A percentile compares a stretch with the other conserved stretches of the same genome.
These are phyloP conservation scores for Suillus tomentosus DNA, from an alignment of 768 basidiomycete genomes.

Conservation along the genomic window DNA sequence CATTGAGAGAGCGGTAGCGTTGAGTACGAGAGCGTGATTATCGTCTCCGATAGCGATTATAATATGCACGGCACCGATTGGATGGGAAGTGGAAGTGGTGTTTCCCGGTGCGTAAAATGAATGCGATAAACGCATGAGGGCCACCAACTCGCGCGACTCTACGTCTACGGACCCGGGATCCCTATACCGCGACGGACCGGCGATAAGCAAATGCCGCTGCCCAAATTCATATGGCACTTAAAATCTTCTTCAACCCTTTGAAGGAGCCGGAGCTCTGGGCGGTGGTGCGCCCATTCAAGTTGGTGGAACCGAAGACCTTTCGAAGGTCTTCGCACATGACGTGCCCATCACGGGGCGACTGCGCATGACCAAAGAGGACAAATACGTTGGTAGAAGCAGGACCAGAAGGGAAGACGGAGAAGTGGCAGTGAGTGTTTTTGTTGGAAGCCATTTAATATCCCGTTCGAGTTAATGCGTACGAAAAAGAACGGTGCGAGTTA, in stretches of 20 bases:
- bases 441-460: conserved; percentile 27
- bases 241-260: conserved; percentile 18
- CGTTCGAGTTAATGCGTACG: too few species aligned
- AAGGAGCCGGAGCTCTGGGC: conserved; percentile 11
- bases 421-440: conserved; percentile 19
- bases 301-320: conserved; percentile 22
- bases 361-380: conserved; percentile 37
- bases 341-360: conserved; percentile 42
- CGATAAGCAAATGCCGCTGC: not conserved
- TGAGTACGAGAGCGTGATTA: not conserved
- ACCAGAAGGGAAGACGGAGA: conserved; percentile 27
- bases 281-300: conserved; percentile 9
- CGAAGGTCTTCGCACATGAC: conserved; percentile 42
- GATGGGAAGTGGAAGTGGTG: too few species aligned
- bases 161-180: not conserved
- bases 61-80: conserved; percentile 1
- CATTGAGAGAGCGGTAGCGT: not conserved
- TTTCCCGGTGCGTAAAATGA: not conserved
- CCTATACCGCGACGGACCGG: too few species aligned
- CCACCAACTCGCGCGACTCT: not conserved
- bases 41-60: not conserved
- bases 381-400: conserved; percentile 36
- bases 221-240: conserved; percentile 7
- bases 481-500: not conserved
- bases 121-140: not conserved